These are phyloP conservation scores for Xerocomus potaroensis DNA, from an alignment of 768 basidiomycete species.

Conservation along the genomic window DNA sequence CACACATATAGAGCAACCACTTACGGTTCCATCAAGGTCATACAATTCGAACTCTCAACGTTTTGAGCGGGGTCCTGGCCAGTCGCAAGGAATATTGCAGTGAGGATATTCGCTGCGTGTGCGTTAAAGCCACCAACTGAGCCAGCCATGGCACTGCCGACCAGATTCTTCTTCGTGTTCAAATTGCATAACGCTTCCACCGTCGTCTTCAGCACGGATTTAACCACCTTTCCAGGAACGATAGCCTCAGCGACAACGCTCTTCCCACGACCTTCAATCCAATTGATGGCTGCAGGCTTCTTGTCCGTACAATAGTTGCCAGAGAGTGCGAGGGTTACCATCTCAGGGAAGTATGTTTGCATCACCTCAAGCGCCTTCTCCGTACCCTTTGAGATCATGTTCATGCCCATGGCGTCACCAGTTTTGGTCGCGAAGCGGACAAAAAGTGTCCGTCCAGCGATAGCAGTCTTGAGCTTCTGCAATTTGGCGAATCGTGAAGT, in stretches of 20 bases:
- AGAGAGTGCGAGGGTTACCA: conserved; percentile 85
- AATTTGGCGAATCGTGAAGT: conserved; percentile 92
- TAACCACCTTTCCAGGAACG: conserved; percentile 83
- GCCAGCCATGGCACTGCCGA: conserved; percentile 98
- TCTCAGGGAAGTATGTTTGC: conserved; percentile 79
- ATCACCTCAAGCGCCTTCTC: conserved; percentile 88
- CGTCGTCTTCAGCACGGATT: conserved; percentile 91
- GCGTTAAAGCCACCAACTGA: conserved; percentile 98
- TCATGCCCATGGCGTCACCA: conserved; percentile 99
- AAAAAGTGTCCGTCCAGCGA: conserved; percentile 92
- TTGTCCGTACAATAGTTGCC: conserved; percentile 99
- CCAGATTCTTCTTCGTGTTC: conserved; percentile 95
- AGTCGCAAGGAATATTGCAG: conserved; percentile 92
- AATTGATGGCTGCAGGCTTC: conserved; percentile 99
- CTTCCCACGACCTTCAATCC: conserved; percentile 99
- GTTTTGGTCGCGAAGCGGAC: conserved; percentile 92
- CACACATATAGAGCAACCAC: conserved; percentile 24
- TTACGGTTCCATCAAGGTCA: conserved; percentile 98
- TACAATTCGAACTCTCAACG: conserved; percentile 97
- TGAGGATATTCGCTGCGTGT: conserved; percentile 95
- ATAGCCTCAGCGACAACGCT: conserved; percentile 95
- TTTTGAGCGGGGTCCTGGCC: conserved; percentile 99
- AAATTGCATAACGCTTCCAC: conserved; percentile 85
- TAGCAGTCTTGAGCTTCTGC: conserved; percentile 77
- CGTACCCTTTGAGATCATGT: conserved; percentile 99